These are phyloP conservation scores for Capsicum baccatum DNA, from an alignment of 257 asterid genomes.

Conservation along the genomic window DNA sequence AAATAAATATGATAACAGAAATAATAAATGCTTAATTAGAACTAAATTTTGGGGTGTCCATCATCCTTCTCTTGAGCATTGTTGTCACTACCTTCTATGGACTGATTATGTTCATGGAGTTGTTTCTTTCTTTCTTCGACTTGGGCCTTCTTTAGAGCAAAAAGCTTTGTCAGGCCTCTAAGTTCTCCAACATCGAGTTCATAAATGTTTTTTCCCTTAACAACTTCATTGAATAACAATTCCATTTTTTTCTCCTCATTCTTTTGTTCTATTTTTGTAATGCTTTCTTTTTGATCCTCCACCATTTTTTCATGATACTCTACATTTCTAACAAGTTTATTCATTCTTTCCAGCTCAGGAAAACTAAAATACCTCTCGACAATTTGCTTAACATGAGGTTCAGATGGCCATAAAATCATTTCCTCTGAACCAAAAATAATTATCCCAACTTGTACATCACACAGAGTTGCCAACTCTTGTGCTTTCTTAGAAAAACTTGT, in stretches of 20 bases:
- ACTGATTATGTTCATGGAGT: too few species aligned
- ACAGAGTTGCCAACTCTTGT: neutral
- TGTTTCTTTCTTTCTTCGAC: too few species aligned
- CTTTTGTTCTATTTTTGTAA: neutral
- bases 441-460: neutral
- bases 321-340: neutral
- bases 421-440: neutral
- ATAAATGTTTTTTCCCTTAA: neutral
- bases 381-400: too few species aligned
- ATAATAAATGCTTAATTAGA: too few species aligned
- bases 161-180: neutral
- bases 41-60: too few species aligned
- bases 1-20: too few species aligned
- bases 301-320: too few species aligned
- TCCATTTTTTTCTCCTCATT: neutral
- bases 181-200: neutral
- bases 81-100: too few species aligned
- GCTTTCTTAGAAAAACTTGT: neutral
- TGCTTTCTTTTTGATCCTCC: neutral
- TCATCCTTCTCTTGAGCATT: too few species aligned
- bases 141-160: too few species aligned
- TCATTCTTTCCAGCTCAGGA: neutral
- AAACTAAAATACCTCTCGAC: too few species aligned
- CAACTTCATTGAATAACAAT: neutral
- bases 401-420: too few species aligned